Conservation (phyloP, 2,329 filamentous ascomycete species). For the Dothidotthia symphoricarpi region DNA sequence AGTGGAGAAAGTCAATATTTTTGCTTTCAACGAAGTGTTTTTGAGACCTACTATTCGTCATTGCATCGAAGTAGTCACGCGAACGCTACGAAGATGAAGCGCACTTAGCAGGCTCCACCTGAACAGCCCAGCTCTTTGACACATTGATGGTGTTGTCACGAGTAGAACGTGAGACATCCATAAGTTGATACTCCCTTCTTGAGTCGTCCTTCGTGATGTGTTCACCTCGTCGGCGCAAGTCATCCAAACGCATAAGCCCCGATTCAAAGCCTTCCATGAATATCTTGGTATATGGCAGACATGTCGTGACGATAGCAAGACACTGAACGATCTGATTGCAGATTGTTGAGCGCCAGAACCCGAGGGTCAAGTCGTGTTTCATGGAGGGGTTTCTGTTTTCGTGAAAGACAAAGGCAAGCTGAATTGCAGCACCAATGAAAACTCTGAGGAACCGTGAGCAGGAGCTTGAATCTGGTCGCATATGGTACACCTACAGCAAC, state of each 20-base stretch:
- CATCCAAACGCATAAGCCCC: slow-evolving; percentile 23
- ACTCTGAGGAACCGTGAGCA: slow-evolving; percentile 9
- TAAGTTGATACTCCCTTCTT: slow-evolving; percentile 13
- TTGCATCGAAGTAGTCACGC: background rate
- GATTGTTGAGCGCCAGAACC: slow-evolving; percentile 28
- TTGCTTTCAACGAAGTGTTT: background rate
- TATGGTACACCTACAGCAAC: slow-evolving; percentile 10
- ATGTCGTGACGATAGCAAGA: slow-evolving; percentile 28
- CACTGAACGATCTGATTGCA: slow-evolving; percentile 27
- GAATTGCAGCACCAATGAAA: slow-evolving; percentile 11
- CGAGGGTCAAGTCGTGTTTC: slow-evolving; percentile 23
- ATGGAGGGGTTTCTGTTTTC: slow-evolving; percentile 9
- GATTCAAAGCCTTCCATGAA: slow-evolving; percentile 33
- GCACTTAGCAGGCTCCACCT: slow-evolving; percentile 8
- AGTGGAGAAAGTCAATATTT: background rate
- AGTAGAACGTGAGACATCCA: slow-evolving; percentile 16
- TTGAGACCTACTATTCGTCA: no score
- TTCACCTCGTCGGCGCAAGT: slow-evolving; percentile 14
- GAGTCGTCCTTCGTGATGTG: slow-evolving; percentile 11
- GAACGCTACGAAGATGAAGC: background rate
- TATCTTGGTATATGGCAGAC: slow-evolving; percentile 29
- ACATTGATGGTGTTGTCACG: slow-evolving; percentile 10
- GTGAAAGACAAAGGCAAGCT: slow-evolving; percentile 16
- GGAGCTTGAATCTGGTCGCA: background rate
- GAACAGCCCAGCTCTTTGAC: slow-evolving; percentile 14